Evolutionary conservation across 495 filamentous ascomycete species (phyloP), one percentile per base, ranked within the genome.

Genomic region (Hyaloscypha finlandica): DNA sequence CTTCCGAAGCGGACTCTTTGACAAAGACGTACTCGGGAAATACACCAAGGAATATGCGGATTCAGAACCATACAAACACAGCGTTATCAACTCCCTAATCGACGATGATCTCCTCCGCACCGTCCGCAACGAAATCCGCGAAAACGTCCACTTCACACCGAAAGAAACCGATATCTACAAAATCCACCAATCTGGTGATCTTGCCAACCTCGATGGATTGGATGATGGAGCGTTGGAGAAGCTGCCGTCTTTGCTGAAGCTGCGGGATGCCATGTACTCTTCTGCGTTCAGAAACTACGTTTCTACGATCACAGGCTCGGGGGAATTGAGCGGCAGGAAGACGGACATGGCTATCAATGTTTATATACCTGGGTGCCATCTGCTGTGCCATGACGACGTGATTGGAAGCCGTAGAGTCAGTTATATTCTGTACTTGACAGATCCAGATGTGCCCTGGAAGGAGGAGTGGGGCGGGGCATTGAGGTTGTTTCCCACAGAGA

Each of bases 121-220:
- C 61, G 96, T 99, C 70, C 93, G 94, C 74, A 78, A 83, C 68
- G 95, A 99, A 81, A 93, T 98, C 75, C 88, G 90, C 77, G 81
- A 86, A 57, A 92, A 95, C 72, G 87, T 99, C 67, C 88, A 89
- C 74, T 99, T 99, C 80, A 97, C 95, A 57, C 94, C 93, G 69
- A 99, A 99, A 80, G 95, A 99, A 76, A 99, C 95, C 65, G 96
- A 99, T 78, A 98, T 99, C 79, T 99, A 99, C 83, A 97, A 95
- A 78, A 97, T 98, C 75, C 94, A 97, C 83, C 95, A 98, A 79
- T 97, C 94, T 33, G 95, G 95, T 63, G 95, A 99, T 75, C 84
- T 99, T 20, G 96, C 95, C 9, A 99, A 99, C 76, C 88, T 99
- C 53, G 93, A 97, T 78, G 95, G 95, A 5, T 83, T 99, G 8